phyloP scores from a whole-genome alignment of 1,284 basidiomycete species.

The Sphagnurus paluster region DNA sequence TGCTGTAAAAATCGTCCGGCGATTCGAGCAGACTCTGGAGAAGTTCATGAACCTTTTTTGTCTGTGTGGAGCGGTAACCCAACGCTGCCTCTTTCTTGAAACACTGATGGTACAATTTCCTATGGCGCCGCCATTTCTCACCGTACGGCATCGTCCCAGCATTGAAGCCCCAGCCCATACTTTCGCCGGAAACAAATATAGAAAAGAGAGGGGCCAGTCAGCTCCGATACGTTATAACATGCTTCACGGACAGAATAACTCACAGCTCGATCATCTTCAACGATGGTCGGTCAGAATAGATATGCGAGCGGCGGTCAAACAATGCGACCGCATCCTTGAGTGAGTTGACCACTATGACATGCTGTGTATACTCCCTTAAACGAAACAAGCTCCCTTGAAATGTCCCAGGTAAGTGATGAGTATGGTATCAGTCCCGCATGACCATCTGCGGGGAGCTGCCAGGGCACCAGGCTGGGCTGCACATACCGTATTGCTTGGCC shows the following conservation, averaged over 20 bases:
- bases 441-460: too few species aligned
- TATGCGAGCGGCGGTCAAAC: neutral
- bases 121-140: constrained; percentile 38
- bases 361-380: constrained; percentile 24
- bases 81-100: constrained; percentile 25
- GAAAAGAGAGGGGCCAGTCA: neutral
- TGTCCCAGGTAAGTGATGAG: too few species aligned
- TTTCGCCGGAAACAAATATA: too few species aligned
- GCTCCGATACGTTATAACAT: too few species aligned
- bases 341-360: constrained; percentile 42
- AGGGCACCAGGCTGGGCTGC: too few species aligned
- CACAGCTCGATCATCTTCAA: too few species aligned
- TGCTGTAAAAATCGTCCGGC: constrained; percentile 30
- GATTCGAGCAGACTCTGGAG: constrained; percentile 30
- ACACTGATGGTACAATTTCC: constrained; percentile 36
- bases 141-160: constrained; percentile 36
- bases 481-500: constrained; percentile 21
- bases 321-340: constrained; percentile 26
- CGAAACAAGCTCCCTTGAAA: constrained; percentile 34
- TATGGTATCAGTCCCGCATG: too few species aligned
- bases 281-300: too few species aligned
- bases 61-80: constrained; percentile 30
- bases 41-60: constrained; percentile 31
- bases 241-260: too few species aligned
- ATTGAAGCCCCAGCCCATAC: constrained; percentile 41